These are phyloP conservation scores for Teratosphaeria viscida DNA, from an alignment of 2,329 filamentous ascomycete species.

Conservation along the genomic window DNA sequence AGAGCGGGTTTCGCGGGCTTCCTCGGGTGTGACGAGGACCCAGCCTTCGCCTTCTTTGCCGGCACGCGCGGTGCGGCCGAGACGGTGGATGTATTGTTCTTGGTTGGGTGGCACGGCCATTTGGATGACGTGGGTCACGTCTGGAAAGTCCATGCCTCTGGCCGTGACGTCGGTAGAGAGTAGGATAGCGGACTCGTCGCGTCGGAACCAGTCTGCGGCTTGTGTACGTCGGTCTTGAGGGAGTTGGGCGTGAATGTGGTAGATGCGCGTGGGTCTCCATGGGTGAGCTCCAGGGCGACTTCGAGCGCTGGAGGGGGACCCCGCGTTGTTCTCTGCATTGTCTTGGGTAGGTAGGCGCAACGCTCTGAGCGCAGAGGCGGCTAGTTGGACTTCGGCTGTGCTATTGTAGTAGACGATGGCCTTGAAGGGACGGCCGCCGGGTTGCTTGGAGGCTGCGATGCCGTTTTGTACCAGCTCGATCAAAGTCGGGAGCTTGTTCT, in stretches of 20 bases:
- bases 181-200: constrained; percentile 44
- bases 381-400: constrained; percentile 60
- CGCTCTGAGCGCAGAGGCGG: constrained; percentile 47
- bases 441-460: constrained; percentile 28
- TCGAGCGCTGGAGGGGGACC: constrained; percentile 18
- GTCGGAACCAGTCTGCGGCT: constrained; percentile 62
- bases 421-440: constrained; percentile 61
- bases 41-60: constrained; percentile 63
- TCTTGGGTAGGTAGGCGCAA: constrained; percentile 20
- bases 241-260: constrained; percentile 70
- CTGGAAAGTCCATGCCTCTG: constrained; percentile 44
- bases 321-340: constrained; percentile 9
- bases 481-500: constrained; percentile 66
- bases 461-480: constrained; percentile 57
- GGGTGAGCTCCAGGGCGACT: constrained; percentile 12
- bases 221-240: constrained; percentile 58
- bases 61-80: constrained; percentile 50
- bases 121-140: constrained; percentile 44
- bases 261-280: constrained; percentile 30
- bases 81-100: constrained; percentile 42
- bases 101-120: constrained; percentile 35
- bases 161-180: constrained; percentile 43
- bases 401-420: constrained; percentile 89
- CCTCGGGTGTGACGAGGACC: constrained; percentile 50
- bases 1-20: constrained; percentile 39